Percentiles rank a stretch among this genome's conserved stretches.
Evolutionary conservation across 345 rosid genomes (phyloP).

Genomic region (Populus pruinosa): DNA sequence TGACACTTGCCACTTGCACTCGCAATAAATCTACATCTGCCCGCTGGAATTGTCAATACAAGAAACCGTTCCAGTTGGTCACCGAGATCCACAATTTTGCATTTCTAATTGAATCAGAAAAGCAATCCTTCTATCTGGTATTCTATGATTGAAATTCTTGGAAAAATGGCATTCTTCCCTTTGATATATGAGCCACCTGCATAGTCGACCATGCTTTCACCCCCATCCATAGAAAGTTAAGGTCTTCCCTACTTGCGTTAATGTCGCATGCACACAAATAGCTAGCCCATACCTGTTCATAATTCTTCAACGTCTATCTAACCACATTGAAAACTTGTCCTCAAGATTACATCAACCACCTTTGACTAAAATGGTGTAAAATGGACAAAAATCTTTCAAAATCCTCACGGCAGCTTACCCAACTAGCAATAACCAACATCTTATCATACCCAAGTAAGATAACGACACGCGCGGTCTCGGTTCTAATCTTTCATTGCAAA

Average conservation of each 20-base stretch:
- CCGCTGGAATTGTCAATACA: neutral
- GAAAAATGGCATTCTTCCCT: neutral
- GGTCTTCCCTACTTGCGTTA: neutral
- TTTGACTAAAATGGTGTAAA: constrained; percentile 10
- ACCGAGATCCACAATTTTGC: neutral
- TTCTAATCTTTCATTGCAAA: neutral
- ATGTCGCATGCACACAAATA: neutral
- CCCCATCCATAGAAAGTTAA: neutral
- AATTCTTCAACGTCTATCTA: constrained; percentile 14
- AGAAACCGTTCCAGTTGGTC: neutral
- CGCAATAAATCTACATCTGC: neutral
- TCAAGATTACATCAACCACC: constrained; percentile 13
- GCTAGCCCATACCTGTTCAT: neutral
- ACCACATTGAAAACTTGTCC: constrained; percentile 3
- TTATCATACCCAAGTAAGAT: neutral
- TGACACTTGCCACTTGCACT: neutral
- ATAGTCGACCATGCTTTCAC: neutral
- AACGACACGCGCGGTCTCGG: neutral
- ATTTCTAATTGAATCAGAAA: neutral
- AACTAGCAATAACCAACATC: neutral
- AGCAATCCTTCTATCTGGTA: neutral
- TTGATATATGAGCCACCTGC: neutral
- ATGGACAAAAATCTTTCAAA: neutral
- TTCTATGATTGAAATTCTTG: neutral
- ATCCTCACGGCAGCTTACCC: neutral